phyloP scores from a whole-genome alignment of 2,329 filamentous ascomycete genomes.

The Paecilomyces formosus region DNA sequence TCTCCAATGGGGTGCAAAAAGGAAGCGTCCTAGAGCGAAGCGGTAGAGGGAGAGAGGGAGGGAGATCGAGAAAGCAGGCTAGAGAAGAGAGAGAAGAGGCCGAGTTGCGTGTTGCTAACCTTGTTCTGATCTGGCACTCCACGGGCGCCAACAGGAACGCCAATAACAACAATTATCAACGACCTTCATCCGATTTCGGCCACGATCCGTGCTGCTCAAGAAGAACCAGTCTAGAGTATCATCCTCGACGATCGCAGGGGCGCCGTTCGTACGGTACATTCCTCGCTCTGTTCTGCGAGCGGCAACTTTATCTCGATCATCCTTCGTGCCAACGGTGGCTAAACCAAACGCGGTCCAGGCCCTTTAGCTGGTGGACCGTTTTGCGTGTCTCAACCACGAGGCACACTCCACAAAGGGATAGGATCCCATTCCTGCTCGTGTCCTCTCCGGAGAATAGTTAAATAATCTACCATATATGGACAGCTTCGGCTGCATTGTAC shows the following conservation, averaged over 20 bases:
- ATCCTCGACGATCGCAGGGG: background rate
- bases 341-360: background rate
- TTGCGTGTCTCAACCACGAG: background rate
- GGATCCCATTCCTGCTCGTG: background rate
- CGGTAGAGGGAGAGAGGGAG: background rate
- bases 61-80: background rate
- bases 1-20: background rate
- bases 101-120: background rate
- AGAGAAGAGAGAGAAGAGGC: background rate
- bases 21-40: background rate
- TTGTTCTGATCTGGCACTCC: background rate
- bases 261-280: background rate
- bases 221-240: too few relatives aligned
- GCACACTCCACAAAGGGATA: background rate
- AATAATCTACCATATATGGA: background rate
- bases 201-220: background rate
- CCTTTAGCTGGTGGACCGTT: background rate
- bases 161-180: background rate
- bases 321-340: background rate
- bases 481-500: background rate
- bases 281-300: background rate
- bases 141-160: background rate
- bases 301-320: background rate
- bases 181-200: background rate
- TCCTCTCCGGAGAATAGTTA: background rate